phyloP scores from a whole-genome alignment of 2,329 filamentous ascomycete species.

The Aspergillus udagawae region DNA sequence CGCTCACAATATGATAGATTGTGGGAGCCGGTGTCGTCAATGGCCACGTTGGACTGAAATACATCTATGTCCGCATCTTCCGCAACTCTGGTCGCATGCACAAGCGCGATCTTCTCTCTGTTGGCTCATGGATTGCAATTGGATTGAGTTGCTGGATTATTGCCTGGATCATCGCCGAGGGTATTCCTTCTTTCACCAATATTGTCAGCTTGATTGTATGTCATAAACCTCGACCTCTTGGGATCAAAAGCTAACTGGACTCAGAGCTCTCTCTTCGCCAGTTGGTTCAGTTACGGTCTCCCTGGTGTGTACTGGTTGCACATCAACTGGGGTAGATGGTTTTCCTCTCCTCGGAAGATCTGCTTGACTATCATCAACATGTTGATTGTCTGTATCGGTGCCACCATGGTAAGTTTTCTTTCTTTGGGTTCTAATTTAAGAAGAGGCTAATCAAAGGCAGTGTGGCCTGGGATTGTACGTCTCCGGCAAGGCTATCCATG shows the following conservation, averaged over 20 bases:
- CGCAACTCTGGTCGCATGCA: slow-evolving; percentile 53
- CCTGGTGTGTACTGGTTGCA: slow-evolving; percentile 46
- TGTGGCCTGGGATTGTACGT: slow-evolving; percentile 37
- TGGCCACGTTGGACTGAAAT: slow-evolving; percentile 62
- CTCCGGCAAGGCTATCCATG: slow-evolving; percentile 33
- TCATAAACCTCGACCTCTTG: background rate
- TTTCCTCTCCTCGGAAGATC: slow-evolving; percentile 43
- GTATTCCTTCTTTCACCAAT: slow-evolving; percentile 65
- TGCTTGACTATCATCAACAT: slow-evolving; percentile 43
- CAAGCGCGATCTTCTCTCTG: slow-evolving; percentile 47
- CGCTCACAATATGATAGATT: slow-evolving; percentile 39
- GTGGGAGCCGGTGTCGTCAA: slow-evolving; percentile 68
- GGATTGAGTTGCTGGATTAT: slow-evolving; percentile 54
- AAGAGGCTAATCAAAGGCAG: slow-evolving; percentile 10
- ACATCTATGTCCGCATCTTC: slow-evolving; percentile 62
- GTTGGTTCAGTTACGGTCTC: slow-evolving; percentile 59
- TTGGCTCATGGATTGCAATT: slow-evolving; percentile 58
- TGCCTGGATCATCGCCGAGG: slow-evolving; percentile 64
- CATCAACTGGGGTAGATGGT: slow-evolving; percentile 43
- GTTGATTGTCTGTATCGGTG: slow-evolving; percentile 36
- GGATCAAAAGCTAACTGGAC: slow-evolving; percentile 11
- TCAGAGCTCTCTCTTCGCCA: slow-evolving; percentile 54
- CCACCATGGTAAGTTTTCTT: slow-evolving; percentile 23
- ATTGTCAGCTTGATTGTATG: slow-evolving; percentile 57
- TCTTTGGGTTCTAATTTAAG: no score